These are phyloP conservation scores for Protostelium mycophagum DNA, from an alignment of 78 protist species.

Conservation along the genomic window DNA sequence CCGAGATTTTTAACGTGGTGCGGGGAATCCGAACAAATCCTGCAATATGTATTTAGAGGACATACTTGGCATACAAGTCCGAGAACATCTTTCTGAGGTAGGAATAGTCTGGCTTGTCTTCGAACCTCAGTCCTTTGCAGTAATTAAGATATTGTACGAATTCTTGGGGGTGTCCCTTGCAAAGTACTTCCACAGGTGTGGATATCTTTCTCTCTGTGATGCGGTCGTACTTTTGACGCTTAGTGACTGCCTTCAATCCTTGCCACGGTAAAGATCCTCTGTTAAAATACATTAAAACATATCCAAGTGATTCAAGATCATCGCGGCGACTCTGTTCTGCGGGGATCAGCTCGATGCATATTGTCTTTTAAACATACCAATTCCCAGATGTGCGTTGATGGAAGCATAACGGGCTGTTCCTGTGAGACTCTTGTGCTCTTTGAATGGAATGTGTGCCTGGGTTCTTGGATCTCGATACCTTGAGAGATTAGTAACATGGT, in stretches of 20 bases:
- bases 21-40: no score
- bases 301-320: constrained; percentile 94
- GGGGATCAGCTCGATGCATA: neutral
- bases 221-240: constrained; percentile 92
- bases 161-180: constrained; percentile 79
- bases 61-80: constrained; percentile 43
- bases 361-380: constrained; percentile 64
- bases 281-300: constrained; percentile 89
- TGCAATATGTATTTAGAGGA: no score
- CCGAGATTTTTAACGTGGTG: no score
- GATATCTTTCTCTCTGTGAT: constrained; percentile 88
- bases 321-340: constrained; percentile 91
- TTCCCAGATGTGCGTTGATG: constrained; percentile 92
- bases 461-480: constrained; percentile 89
- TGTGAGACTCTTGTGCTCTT: constrained; percentile 93
- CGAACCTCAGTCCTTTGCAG: constrained; percentile 54
- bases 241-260: constrained; percentile 88
- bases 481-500: constrained; percentile 14
- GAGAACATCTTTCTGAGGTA: constrained; percentile 84
- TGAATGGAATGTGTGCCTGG: constrained; percentile 93
- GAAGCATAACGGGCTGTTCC: constrained; percentile 96
- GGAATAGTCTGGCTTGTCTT: constrained; percentile 87
- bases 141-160: constrained; percentile 54
- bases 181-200: constrained; percentile 80
- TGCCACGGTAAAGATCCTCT: constrained; percentile 98